These are phyloP conservation scores for Hymenoscyphus repandus DNA, from an alignment of 2,329 filamentous ascomycete genomes.

Conservation along the genomic window DNA sequence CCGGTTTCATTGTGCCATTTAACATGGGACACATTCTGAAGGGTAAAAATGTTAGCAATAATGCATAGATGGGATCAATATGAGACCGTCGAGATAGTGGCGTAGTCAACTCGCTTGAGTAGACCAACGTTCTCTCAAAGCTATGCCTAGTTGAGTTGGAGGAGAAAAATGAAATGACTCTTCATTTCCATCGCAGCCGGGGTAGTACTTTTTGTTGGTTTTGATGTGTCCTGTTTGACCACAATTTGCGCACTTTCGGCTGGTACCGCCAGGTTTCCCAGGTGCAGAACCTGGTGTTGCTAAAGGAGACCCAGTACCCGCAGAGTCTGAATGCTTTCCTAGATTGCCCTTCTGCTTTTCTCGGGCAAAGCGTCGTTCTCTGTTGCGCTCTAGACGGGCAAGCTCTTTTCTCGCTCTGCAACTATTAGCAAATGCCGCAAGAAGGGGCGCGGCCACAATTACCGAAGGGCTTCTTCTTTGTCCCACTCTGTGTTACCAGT, in stretches of 20 bases:
- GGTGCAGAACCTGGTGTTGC: slow-evolving; percentile 42
- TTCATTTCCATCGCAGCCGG: slow-evolving; percentile 1
- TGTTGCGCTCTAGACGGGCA: slow-evolving; percentile 81
- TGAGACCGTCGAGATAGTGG: background rate
- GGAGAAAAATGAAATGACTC: background rate
- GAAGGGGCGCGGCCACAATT: slow-evolving; percentile 21
- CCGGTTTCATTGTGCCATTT: slow-evolving; percentile 71
- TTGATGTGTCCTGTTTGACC: slow-evolving; percentile 97
- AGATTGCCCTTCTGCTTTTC: slow-evolving; percentile 76
- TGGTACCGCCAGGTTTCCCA: slow-evolving; percentile 57
- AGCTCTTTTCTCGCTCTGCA: slow-evolving; percentile 67
- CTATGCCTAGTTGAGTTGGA: background rate
- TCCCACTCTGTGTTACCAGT: slow-evolving; percentile 65
- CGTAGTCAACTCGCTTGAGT: background rate
- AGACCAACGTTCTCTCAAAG: background rate
- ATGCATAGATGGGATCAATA: background rate
- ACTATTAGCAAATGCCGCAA: slow-evolving; percentile 8
- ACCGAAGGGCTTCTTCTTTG: slow-evolving; percentile 54
- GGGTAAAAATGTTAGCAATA: slow-evolving; percentile 16
- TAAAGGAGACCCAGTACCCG: slow-evolving; percentile 37
- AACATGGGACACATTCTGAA: slow-evolving; percentile 75
- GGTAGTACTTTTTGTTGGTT: slow-evolving; percentile 87
- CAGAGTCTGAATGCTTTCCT: slow-evolving; percentile 19
- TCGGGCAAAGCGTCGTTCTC: slow-evolving; percentile 80
- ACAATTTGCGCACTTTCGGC: slow-evolving; percentile 95